A percentile compares a stretch with the other conserved stretches of the same genome.
These are phyloP conservation scores for Lactarius hatsudake DNA, from an alignment of 768 basidiomycete genomes.

Conservation along the genomic window DNA sequence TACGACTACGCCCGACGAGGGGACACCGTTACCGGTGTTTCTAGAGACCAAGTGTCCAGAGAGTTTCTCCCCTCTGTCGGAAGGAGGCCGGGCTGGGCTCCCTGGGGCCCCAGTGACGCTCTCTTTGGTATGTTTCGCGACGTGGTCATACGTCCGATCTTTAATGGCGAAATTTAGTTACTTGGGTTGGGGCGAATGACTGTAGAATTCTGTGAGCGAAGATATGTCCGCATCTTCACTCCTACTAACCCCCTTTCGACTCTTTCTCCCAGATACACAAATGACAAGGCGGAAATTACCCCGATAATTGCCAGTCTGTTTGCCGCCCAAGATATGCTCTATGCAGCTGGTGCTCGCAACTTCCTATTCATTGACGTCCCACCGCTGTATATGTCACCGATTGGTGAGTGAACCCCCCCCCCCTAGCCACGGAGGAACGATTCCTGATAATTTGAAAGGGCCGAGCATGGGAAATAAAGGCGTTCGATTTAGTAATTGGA, in stretches of 20 bases:
- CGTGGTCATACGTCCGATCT: not conserved
- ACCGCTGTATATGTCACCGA: constrained; percentile 46
- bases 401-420: constrained; percentile 26
- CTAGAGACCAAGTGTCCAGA: constrained; percentile 14
- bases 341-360: constrained; percentile 43
- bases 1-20: constrained; percentile 26
- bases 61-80: constrained; percentile 33
- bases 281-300: constrained; percentile 19
- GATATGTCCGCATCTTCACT: constrained; percentile 21
- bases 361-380: constrained; percentile 60
- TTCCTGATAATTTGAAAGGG: not conserved
- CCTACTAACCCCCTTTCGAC: constrained; percentile 29
- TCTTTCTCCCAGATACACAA: constrained; percentile 1
- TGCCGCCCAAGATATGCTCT: constrained; percentile 44
- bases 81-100: constrained; percentile 37
- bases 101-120: constrained; percentile 43
- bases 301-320: constrained; percentile 36
- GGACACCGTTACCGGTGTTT: constrained; percentile 30
- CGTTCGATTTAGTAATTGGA: constrained; percentile 24
- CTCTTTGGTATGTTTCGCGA: constrained; percentile 44
- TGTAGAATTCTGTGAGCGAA: constrained; percentile 33
- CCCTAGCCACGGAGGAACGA: not conserved
- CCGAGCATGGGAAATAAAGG: constrained; percentile 15
- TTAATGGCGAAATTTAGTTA: constrained; percentile 37
- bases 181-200: constrained; percentile 62